Conservation (phyloP, 2,329 filamentous ascomycete species). For the Pseudogymnoascus sp. region DNA sequence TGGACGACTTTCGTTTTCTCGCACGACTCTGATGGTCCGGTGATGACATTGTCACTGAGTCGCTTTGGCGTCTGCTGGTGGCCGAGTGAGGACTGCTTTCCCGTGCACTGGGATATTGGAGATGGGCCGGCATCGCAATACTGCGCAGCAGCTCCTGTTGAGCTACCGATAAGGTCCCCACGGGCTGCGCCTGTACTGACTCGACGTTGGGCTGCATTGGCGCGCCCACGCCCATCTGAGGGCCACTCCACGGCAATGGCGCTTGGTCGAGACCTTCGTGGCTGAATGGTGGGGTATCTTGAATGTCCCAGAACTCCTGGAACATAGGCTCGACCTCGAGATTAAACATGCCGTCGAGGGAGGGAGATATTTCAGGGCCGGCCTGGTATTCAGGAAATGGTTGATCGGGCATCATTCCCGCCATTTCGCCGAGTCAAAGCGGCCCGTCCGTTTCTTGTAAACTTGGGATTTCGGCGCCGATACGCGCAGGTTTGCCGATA, state of each 20-base stretch:
- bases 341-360: constrained; percentile 2
- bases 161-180: constrained; percentile 45
- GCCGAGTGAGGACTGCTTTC: constrained; percentile 49
- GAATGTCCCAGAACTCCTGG: constrained; percentile 21
- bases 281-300: constrained; percentile 25
- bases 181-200: constrained; percentile 17
- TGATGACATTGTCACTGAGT: constrained; percentile 42
- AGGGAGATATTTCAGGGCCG: not conserved
- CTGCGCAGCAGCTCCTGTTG: constrained; percentile 54
- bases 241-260: constrained; percentile 27
- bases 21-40: constrained; percentile 48
- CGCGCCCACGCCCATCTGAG: constrained; percentile 17
- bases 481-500: not conserved
- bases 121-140: constrained; percentile 57
- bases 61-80: constrained; percentile 39
- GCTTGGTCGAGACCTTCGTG: constrained; percentile 26
- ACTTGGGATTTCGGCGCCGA: not conserved
- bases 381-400: constrained; percentile 2
- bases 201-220: constrained; percentile 18
- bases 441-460: not conserved
- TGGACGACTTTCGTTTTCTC: constrained; percentile 65
- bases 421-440: not conserved
- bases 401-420: constrained; percentile 7
- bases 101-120: constrained; percentile 41
- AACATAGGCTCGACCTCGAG: constrained; percentile 20